Base-by-base conservation (phyloP, 2,329 filamentous ascomycete genomes). In the Paraconiothyrium brasiliense region DNA sequence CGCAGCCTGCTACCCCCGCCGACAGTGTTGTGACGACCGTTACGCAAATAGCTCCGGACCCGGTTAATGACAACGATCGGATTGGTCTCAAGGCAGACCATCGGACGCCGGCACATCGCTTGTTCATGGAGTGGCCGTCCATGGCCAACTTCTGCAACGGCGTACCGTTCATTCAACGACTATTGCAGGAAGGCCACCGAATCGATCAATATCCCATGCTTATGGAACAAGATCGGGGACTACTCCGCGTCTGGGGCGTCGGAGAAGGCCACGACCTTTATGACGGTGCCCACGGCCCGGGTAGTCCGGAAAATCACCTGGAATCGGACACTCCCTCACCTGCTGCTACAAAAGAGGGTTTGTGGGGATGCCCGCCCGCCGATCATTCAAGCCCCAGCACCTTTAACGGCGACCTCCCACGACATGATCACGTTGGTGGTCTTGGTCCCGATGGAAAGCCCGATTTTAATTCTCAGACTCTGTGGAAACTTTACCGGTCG, bases 81-180 rank as follows among this genome's bases (percentile, higher is more conserved):
- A 66, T 58, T 9, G 75, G 74, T n/a, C 92, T 97, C 59, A 92
- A 93, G 0, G 87, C 89, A 32, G 92, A 97, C 67, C 94, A 98
- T 73, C 96, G 92, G 0, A 97, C 94, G 0, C 88, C 93, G n/a
- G 93, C 93, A 1, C 92, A 95, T 54, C 87, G 93, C 64, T 82
- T 98, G 20, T 81, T 98, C 80, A 84, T 73, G 80, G 84, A 64
- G 74, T 97, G 73, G 88, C 92, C 37, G 58, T 83, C 70, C 9
- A 74, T 76, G 71, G 81, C 83, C 35, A 84, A 84, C 56, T 84
- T 89, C 30, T 86, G 87, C 58, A 87, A 91, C 66, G 80, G 65
- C 10, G 66, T 77, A 14, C 68, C 70, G 6, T 67, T 67, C n/a
- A 62, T 76, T 22, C 66, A 83, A 27, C 94, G 92, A 72, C 91